These are phyloP conservation scores for Rhododendron griersonianum DNA, from an alignment of 148 eudicot species.

Conservation along the genomic window DNA sequence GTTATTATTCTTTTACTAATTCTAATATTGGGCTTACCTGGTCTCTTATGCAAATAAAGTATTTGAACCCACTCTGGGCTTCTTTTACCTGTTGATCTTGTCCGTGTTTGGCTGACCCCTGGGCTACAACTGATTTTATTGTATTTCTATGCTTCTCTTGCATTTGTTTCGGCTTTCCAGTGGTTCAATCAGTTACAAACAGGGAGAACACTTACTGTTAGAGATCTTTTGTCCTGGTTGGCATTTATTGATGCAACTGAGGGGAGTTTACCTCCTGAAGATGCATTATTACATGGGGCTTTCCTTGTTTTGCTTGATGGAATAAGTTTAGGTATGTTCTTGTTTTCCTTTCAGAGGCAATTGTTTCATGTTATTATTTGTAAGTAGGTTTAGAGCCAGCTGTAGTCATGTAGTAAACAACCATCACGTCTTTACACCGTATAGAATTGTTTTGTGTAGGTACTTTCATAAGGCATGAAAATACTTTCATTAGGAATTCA, in stretches of 20 bases:
- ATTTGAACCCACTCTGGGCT: background rate
- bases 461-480: background rate
- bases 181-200: slow-evolving; percentile 87
- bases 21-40: background rate
- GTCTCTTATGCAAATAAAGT: background rate
- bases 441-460: background rate
- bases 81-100: background rate
- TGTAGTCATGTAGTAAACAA: background rate
- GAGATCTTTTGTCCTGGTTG: slow-evolving; percentile 96
- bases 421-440: background rate
- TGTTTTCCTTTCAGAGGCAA: background rate
- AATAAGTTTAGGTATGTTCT: slow-evolving; percentile 66
- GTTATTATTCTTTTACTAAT: background rate
- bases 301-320: slow-evolving; percentile 96
- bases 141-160: background rate
- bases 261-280: slow-evolving; percentile 47
- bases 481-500: background rate
- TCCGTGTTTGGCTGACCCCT: background rate
- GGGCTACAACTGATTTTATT: background rate
- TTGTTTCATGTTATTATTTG: background rate
- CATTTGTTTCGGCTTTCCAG: slow-evolving; percentile 30
- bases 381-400: background rate
- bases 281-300: slow-evolving; percentile 79
- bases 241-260: slow-evolving; percentile 57
- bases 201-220: slow-evolving; percentile 80